These are phyloP conservation scores for Puccinia hordei DNA, from an alignment of 1,284 basidiomycete species.

Conservation along the genomic window DNA sequence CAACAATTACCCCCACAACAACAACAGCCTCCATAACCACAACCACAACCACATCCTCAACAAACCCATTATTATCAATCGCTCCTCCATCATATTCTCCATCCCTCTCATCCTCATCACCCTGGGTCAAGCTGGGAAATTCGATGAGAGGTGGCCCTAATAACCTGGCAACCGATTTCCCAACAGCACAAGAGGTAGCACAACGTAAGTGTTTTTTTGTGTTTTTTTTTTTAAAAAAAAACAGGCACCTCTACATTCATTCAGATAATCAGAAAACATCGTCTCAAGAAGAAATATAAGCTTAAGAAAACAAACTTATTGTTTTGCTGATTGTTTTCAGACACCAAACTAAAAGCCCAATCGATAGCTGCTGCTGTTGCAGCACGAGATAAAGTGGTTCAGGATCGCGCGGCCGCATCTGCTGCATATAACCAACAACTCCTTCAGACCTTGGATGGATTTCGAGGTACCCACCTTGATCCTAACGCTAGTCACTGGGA, in stretches of 20 bases:
- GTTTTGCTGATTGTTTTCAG: neutral
- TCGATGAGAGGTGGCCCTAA: neutral
- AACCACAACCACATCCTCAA: neutral
- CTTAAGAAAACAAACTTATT: neutral
- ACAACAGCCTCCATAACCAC: neutral
- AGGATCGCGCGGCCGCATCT: conserved; percentile 54
- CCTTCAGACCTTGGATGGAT: conserved; percentile 70
- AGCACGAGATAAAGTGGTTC: conserved; percentile 53
- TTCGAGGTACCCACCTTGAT: conserved; percentile 84
- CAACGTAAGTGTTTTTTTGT: conserved; percentile 47
- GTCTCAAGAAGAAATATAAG: neutral
- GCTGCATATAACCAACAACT: conserved; percentile 55
- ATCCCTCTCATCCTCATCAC: conserved; percentile 20
- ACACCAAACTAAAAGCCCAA: conserved; percentile 50
- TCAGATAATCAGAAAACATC: too few species aligned
- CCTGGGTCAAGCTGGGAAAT: conserved; percentile 45
- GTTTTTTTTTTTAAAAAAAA: too few species aligned
- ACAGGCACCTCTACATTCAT: too few species aligned
- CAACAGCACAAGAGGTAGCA: conserved; percentile 51
- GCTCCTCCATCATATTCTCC: neutral
- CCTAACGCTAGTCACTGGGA: conserved; percentile 94
- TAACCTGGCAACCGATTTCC: conserved; percentile 42
- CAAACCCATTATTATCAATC: neutral
- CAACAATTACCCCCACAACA: neutral
- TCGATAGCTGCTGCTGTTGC: conserved; percentile 49